Base-by-base conservation (phyloP, 75 land plant species). In the Cryptomeria japonica region DNA sequence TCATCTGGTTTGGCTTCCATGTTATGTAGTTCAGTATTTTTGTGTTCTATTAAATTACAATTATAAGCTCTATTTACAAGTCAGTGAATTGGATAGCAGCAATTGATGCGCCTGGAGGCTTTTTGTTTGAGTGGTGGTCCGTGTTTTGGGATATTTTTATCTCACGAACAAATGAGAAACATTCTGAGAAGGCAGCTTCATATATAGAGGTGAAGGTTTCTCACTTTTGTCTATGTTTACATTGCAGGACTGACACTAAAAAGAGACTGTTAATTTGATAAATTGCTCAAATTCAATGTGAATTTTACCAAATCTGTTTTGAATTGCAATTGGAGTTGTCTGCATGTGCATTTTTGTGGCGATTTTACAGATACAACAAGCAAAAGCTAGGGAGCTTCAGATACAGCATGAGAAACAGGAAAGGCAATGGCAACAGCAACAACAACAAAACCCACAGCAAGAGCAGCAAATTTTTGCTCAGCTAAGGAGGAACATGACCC, bases 51-150 rank as follows among this genome's bases (percentile, higher is more conserved):
- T 25, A 64, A 64, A 64, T 64, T 64, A 28, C n/a, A 64, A 64
- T 64, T 6, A 64, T 22, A 25, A 64, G n/a, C 70, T 64, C 70
- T 64, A 25, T 64, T 64, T 5, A 64, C 9, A 64, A 64, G 25
- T 64, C 70, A 64, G n/a, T 64, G 70, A 64, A 64, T 22, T 64
- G n/a, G 70, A 25, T 64, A 64, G 75, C 92, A 94, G 95, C 91
- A 76, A 91, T 94, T 41, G 95, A 93, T 89, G 89, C 90, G 31
- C 91, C 94, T 83, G 94, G 90, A n/a, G 93, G 93, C 31, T 93
- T 93, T 84, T 87, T 93, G 36, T 89, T 84, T 41, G 93, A 93
- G 70, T 93, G 93, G 94, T 93, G 94, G 93, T 92, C 93, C 25
- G 89, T 93, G 4, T 92, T 91, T 84, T 92, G 89, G 89, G 94